Base-by-base conservation (phyloP, 768 basidiomycete genomes). In the Russula virescens region DNA sequence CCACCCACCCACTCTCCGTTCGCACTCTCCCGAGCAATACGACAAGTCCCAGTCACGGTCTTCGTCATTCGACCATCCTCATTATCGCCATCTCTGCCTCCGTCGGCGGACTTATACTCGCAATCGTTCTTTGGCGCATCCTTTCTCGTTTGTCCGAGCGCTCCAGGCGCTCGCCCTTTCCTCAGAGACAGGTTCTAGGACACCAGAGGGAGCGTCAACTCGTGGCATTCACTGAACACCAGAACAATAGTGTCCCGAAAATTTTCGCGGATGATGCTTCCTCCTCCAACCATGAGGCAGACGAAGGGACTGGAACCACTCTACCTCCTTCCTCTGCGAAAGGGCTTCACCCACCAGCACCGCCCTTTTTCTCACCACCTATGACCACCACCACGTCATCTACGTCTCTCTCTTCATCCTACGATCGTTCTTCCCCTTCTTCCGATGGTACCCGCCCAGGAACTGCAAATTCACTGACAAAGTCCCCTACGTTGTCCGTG, bases 171-270 rank as follows among this genome's bases (percentile, higher is more conserved):
- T 74, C 70, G 0, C 87, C 87, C 4, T 76, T 88, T 0, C 87
- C 87, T 0, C 87, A 84, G 16, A 77, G 83, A 13, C 87, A 87
- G 65, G 81, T 83, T 18, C 80, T 88, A 25, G 84, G 86, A 5
- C 83, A 83, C 66, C 80, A 83, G 58, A 79, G 86, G 16, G 79
- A 82, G 65, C 79, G 79, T 34, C 77, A 80, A 56, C 68, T 79
- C n/a, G 73, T 78, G 10, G 75, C 78, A 43, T 72, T 79, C 47
- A 72, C 78, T 5, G 71, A 69, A 35, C 66, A 62, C 56, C 71
- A 67, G 52, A 55, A 61, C 16, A 65, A 60, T 55, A 67, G 64
- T 34, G 62, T 62, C 3, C 51, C 64, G 2, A 38, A 40, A 28
- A 70, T 69, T 13, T 74, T 71, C 69, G 66, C 67, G 45, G 68